Evolutionary conservation across 768 basidiomycete genomes (phyloP).

Genomic region (Megacollybia marginata): DNA sequence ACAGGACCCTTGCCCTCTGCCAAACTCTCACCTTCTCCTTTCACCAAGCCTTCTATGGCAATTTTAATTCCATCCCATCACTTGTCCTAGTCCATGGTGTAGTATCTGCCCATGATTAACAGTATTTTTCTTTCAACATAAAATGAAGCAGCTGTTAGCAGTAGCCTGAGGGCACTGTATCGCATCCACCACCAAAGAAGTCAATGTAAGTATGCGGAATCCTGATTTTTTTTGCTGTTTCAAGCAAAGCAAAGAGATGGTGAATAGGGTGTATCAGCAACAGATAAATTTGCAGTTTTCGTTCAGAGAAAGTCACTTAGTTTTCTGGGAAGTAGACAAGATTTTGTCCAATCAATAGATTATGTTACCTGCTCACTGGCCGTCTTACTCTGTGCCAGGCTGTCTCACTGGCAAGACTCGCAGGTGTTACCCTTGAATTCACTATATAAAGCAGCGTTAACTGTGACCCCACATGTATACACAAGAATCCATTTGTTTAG

Average conservation of each 20-base stretch:
- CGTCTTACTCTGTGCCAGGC: conserved; percentile 88
- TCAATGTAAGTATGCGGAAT: no score
- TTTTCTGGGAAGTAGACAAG: conserved; percentile 78
- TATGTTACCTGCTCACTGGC: no score
- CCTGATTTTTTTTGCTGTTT: no score
- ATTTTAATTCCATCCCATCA: conserved; percentile 92
- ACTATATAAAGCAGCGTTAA: no score
- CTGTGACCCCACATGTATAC: no score
- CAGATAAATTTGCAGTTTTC: no score
- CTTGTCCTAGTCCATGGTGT: conserved; percentile 96
- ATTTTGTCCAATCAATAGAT: no score
- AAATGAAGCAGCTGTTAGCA: conserved; percentile 71
- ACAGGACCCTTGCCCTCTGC: conserved; percentile 43
- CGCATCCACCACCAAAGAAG: no score
- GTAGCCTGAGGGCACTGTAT: conserved; percentile 88
- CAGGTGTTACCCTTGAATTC: conserved; percentile 72
- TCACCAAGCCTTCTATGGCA: conserved; percentile 78
- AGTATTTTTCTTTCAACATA: conserved; percentile 67
- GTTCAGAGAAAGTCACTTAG: conserved; percentile 89
- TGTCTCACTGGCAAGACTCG: conserved; percentile 76
- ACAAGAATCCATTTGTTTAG: no score
- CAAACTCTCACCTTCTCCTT: conserved; percentile 53
- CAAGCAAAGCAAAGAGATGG: no score
- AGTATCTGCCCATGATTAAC: conserved; percentile 87
- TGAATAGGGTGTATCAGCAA: no score